Base-by-base conservation (phyloP, 495 filamentous ascomycete genomes). In the Xylaria palmicola region DNA sequence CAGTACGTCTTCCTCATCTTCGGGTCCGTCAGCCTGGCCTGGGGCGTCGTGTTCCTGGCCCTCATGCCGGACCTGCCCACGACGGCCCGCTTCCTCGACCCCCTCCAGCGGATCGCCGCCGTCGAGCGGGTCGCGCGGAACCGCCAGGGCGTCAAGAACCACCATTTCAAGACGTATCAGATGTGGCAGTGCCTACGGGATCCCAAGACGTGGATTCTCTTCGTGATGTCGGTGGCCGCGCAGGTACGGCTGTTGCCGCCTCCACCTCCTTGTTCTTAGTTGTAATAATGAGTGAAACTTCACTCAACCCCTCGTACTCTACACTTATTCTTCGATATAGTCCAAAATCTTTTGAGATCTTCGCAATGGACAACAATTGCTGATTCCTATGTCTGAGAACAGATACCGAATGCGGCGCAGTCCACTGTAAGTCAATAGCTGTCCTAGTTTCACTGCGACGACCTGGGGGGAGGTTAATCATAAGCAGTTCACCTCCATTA, bases 101-200 rank as follows among this genome's bases (percentile, higher is more conserved):
- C 73, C 19, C 67, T 70, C 24, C 75, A 86, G 63, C 80, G 76
- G 13, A 73, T 78, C 6, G 72, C 85, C 24, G 83, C 83, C 0
- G 75, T 86, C 13, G 77, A 83, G 50, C 72, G 83, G 22, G 67
- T 86, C 5, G 71, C 81, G 13, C 76, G 72, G 12, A 85, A 87
- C 50, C 78, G 81, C 36, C 85, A 85, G 10, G 85, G 85, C 19
- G 76, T 87, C 9, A 84, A 87, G 72, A 86, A 86, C 40, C 83
- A 84, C 58, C 80, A 84, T 52, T 76, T 78, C 56, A 70, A 72
- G 30, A 58, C 50, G 13, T 73, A 76, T 44, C 75, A 78, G 63
- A 75, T 87, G 53, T 81, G 81, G 60, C 85, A 88, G 59, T 79
- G 84, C 0, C 68, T 87, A 3, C 20, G 74, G 27, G 86, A 88